Percentiles rank a stretch among this genome's conserved stretches.
Conservation (phyloP, 345 rosid genomes). For the Hevea brasiliensis region DNA sequence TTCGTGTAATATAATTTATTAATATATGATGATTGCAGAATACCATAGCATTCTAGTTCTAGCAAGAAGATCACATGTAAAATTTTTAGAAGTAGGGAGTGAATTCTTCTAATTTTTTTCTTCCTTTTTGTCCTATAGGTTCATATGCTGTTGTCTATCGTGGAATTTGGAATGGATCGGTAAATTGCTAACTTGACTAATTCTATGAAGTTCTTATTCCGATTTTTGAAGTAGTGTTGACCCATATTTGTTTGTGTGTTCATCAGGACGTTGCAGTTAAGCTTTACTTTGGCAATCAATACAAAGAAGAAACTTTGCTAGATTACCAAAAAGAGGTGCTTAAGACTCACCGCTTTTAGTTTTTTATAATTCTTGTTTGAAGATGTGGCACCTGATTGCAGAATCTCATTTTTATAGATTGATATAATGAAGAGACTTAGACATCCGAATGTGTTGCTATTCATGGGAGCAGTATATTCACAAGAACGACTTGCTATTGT, state of each 20-base stretch:
- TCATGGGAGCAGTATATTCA: slow-evolving; percentile 92
- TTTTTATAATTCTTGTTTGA: too few species aligned
- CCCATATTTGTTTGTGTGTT: too few species aligned
- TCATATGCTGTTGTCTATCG: slow-evolving; percentile 70
- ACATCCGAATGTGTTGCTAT: slow-evolving; percentile 85
- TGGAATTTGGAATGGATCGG: slow-evolving; percentile 88
- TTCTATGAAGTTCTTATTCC: background rate
- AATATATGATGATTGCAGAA: background rate
- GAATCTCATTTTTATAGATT: too few species aligned
- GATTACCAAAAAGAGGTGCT: too few species aligned
- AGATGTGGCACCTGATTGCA: too few species aligned
- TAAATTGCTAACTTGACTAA: slow-evolving; percentile 29
- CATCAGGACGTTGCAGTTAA: too few species aligned
- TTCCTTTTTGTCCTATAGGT: slow-evolving; percentile 35
- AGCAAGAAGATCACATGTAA: background rate
- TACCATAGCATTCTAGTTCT: background rate
- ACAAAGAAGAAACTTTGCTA: too few species aligned
- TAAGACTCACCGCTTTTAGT: too few species aligned
- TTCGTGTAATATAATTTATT: background rate
- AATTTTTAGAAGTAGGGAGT: background rate
- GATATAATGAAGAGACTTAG: slow-evolving; percentile 75
- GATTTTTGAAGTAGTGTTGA: too few species aligned
- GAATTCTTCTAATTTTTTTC: background rate
- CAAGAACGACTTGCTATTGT: slow-evolving; percentile 71
- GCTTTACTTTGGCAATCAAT: too few species aligned